Conservation (phyloP, 2,329 filamentous ascomycete genomes). For the Raffaelea ambrosiae region DNA sequence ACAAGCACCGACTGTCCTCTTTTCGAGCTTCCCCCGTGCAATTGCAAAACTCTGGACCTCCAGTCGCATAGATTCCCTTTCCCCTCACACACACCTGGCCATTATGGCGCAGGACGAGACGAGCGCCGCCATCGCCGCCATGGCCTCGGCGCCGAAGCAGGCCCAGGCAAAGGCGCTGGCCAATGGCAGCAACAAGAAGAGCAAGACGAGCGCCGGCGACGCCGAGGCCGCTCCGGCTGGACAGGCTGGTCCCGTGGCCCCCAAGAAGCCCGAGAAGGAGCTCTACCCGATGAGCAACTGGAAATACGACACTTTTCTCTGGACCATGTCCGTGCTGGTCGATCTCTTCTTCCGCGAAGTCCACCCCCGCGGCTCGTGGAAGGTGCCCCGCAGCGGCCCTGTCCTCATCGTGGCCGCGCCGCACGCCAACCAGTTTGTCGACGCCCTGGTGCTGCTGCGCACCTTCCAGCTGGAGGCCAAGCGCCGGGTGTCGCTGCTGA, state of each 20-base stretch:
- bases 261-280: conserved; percentile 30
- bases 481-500: conserved; percentile 83
- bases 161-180: background rate
- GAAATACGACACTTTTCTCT: conserved; percentile 72
- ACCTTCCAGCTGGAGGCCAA: conserved; percentile 79
- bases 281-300: conserved; percentile 62
- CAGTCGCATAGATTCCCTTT: background rate
- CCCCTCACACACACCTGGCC: background rate
- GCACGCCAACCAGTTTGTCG: conserved; percentile 98
- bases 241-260: conserved; percentile 1
- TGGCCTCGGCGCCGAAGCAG: conserved; percentile 7
- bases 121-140: conserved; percentile 5
- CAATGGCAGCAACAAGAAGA: background rate
- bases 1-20: background rate
- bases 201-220: background rate
- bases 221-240: background rate
- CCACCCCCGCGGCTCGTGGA: conserved; percentile 90
- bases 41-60: too few relatives aligned
- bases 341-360: conserved; percentile 98
- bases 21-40: too few relatives aligned
- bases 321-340: conserved; percentile 71
- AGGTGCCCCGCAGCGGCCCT: conserved; percentile 78
- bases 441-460: conserved; percentile 87
- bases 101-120: conserved; percentile 8
- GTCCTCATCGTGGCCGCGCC: conserved; percentile 94